A percentile compares a stretch with the other conserved stretches of the same genome.
Conservation (phyloP, 495 filamentous ascomycete species). For the Aspergillus avenaceus region DNA sequence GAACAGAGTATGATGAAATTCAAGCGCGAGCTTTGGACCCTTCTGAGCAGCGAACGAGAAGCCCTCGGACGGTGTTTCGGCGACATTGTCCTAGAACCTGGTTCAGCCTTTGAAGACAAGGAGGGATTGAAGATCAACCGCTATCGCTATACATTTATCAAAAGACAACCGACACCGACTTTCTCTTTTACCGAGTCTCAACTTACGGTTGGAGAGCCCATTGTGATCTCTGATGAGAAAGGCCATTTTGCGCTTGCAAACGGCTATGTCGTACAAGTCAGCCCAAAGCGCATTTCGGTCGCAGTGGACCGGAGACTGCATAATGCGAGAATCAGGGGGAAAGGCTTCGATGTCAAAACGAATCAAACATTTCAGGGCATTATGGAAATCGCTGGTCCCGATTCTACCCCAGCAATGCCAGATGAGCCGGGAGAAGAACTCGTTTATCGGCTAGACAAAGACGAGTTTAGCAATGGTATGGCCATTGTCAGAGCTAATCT, state of each 20-base stretch:
- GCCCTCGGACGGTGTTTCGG: constrained; percentile 76
- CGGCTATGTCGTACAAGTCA: constrained; percentile 77
- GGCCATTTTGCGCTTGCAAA: constrained; percentile 93
- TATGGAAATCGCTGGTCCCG: constrained; percentile 73
- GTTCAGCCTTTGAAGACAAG: constrained; percentile 61
- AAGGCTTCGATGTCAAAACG: constrained; percentile 64
- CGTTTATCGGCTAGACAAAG: constrained; percentile 87
- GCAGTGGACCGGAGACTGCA: constrained; percentile 85
- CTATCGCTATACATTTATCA: constrained; percentile 78
- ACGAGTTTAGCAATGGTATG: constrained; percentile 98
- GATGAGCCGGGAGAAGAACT: constrained; percentile 53
- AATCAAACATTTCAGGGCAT: constrained; percentile 90
- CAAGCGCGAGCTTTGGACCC: constrained; percentile 88
- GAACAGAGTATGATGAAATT: constrained; percentile 82
- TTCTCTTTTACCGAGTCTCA: constrained; percentile 91
- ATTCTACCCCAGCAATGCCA: constrained; percentile 23
- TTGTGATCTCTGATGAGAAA: constrained; percentile 93
- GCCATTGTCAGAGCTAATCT: constrained; percentile 90
- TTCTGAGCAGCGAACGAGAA: constrained; percentile 85
- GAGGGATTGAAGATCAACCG: constrained; percentile 80
- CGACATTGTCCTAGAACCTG: constrained; percentile 72
- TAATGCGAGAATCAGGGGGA: constrained; percentile 70
- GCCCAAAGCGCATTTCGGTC: constrained; percentile 70
- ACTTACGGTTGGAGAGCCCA: constrained; percentile 81
- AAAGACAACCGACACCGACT: constrained; percentile 48